Evolutionary conservation across 192 early-diverging fungal genomes (phyloP), one percentile per base, ranked within the genome.

Genomic region (Coemansia furcata): DNA sequence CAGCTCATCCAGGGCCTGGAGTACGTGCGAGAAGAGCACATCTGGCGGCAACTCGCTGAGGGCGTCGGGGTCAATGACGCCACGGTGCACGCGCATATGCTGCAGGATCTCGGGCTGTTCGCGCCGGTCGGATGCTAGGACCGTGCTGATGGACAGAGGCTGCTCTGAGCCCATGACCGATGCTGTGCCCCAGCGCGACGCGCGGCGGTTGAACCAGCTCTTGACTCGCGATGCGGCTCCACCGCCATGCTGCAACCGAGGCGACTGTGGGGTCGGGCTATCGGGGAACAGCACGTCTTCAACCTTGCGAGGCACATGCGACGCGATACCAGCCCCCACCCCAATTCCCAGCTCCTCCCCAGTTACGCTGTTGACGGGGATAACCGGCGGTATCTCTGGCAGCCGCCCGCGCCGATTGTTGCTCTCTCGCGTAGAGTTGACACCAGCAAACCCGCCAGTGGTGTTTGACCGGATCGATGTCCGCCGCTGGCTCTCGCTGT

Each of bases 81-180:
- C 91, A 46, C 89, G 88, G 62, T 91, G 89, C 23, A 87, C 84
- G 26, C 87, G 87, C 63, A 93, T 85, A 58, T 91, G 88, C 35
- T 83, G 73, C 54, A 87, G 61, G 30, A 81, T 79, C 65, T 85
- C 83, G 14, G 73, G 67, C 35, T 71, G 55, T 17, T 78, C 78
- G 67, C 72, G 72, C 50, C 60, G 43, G 32, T 78, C 74, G 3
- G 61, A 36, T 21, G 77, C 52, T 26, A 79, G 69, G 14, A 80
- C 76, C 8, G 78, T 69, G 40, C 73, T 60, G 4, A 77, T 77
- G 6, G 80, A 66, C 52, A 69, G 43, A 11, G 80, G 72, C 68
- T 77, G 74, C 17, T 78, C 78, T 10, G 66, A 35, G 39, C 68
- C 68, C 63, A 65, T 52, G 38, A 60, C 58, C 4, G 50, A 8